These are phyloP conservation scores for Nicotiana tomentosiformis DNA, from an alignment of 257 asterid species.

Conservation along the genomic window DNA sequence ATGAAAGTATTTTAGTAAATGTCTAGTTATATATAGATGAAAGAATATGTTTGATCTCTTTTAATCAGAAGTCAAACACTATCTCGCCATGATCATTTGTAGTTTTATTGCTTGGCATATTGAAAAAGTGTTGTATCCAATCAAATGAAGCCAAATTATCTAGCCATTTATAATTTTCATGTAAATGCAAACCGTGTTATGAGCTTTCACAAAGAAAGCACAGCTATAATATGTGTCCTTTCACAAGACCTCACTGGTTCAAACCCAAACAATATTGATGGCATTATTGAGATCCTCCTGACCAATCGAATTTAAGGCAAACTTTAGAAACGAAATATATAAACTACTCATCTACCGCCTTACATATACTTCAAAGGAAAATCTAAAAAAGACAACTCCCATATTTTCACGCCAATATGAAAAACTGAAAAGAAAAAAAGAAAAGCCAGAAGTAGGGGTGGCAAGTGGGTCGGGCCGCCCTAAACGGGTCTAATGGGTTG, in stretches of 20 bases:
- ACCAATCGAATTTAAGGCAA: background rate
- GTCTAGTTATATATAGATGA: constrained; percentile 16
- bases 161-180: background rate
- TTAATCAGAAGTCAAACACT: background rate
- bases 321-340: too few species aligned
- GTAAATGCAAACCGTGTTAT: background rate
- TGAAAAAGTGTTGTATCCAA: background rate
- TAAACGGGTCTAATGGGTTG: too few species aligned
- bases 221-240: background rate
- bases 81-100: background rate
- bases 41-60: background rate
- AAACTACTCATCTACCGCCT: too few species aligned
- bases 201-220: background rate
- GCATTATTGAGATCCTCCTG: background rate
- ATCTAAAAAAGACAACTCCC: too few species aligned
- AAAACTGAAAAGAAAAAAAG: too few species aligned
- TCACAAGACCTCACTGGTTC: too few species aligned
- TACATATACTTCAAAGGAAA: too few species aligned
- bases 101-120: background rate
- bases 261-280: too few species aligned
- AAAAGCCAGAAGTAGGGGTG: too few species aligned
- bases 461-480: too few species aligned
- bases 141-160: background rate
- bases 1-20: constrained; percentile 17
- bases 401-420: background rate